Conservation (phyloP, 148 eudicot genomes). For the Amaranthus palmeri region DNA sequence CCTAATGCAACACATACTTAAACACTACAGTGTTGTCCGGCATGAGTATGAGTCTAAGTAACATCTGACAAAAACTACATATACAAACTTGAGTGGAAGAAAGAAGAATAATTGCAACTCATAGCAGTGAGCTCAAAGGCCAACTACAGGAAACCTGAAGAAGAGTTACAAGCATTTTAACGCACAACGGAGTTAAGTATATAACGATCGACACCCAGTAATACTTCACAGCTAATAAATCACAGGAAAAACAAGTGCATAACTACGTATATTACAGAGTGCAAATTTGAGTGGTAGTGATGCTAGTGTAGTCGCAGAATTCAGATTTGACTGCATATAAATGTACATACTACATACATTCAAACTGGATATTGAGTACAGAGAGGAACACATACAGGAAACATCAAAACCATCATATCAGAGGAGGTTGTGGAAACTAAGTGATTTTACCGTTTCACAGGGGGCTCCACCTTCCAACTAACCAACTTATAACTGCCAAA, state of each 20-base stretch:
- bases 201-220: neutral
- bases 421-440: neutral
- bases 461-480: constrained; percentile 59
- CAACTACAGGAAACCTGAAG: neutral
- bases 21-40: neutral
- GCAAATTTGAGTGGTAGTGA: neutral
- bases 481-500: constrained; percentile 61
- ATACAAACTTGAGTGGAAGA: too few relatives aligned
- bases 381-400: neutral
- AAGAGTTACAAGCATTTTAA: neutral
- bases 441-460: constrained; percentile 41
- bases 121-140: neutral
- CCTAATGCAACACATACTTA: neutral
- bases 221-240: neutral
- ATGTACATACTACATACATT: neutral
- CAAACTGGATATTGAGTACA: neutral
- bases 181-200: neutral
- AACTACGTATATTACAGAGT: neutral
- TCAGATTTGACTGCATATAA: neutral
- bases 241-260: neutral
- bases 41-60: neutral
- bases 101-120: neutral
- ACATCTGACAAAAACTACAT: too few relatives aligned
- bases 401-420: neutral
- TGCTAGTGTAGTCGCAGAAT: neutral